A percentile compares a stretch with the other conserved stretches of the same genome.
Conservation (phyloP, 2,329 filamentous ascomycete genomes). For the Nannizzia gypsea region DNA sequence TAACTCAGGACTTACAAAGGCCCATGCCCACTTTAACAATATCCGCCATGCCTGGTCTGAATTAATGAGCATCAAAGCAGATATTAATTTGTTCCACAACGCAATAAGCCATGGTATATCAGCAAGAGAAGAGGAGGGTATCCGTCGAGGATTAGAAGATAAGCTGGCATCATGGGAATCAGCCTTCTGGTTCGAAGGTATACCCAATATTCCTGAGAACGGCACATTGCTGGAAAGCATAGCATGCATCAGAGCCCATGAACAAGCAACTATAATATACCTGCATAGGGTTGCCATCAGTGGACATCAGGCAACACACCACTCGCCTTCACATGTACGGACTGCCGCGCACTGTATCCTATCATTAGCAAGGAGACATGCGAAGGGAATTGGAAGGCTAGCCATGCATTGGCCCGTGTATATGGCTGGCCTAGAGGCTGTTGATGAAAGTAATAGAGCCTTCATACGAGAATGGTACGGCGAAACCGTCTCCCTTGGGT, state of each 20-base stretch:
- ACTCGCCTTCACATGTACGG: slow-evolving; percentile 11
- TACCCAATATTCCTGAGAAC: slow-evolving; percentile 29
- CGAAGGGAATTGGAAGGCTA: slow-evolving; percentile 25
- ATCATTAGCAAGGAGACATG: slow-evolving; percentile 20
- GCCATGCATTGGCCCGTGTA: slow-evolving; percentile 26
- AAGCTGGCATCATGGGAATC: neutral
- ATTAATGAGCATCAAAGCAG: neutral
- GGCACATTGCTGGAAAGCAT: slow-evolving; percentile 25
- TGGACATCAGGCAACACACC: slow-evolving; percentile 20
- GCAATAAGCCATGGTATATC: neutral
- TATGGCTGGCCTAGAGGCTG: slow-evolving; percentile 25
- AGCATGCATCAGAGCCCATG: slow-evolving; percentile 28
- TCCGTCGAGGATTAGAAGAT: neutral
- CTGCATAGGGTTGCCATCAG: slow-evolving; percentile 25
- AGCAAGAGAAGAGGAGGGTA: neutral
- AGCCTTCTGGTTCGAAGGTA: slow-evolving; percentile 15
- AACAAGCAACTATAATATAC: slow-evolving; percentile 27
- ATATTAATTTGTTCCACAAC: neutral
- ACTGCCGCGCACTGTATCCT: slow-evolving; percentile 22
- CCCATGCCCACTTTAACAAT: neutral
- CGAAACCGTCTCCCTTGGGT: neutral
- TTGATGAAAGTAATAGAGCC: slow-evolving; percentile 21
- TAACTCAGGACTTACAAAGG: neutral
- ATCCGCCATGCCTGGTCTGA: neutral
- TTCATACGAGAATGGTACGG: slow-evolving; percentile 18